Base-by-base conservation (phyloP, 208 protist species). In the Crithidia fasciculata region DNA sequence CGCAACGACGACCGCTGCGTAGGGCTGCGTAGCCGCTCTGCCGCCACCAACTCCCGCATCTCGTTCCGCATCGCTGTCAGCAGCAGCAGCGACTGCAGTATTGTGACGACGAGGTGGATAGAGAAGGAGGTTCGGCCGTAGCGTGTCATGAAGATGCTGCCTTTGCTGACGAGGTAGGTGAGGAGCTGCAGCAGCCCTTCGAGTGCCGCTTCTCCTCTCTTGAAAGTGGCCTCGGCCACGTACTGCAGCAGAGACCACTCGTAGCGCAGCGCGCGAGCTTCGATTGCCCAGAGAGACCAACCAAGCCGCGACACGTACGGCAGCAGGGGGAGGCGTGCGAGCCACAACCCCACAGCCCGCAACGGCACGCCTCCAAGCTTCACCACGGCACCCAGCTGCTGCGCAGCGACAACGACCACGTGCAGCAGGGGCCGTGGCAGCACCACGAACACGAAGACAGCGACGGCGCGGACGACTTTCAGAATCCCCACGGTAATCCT, bases 11-110 rank as follows among this genome's bases (percentile, higher is more conserved):
- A 63, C 59, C 40, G 72, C 3, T 16, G 64, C 15, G 36, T 8
- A 39, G 41, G 10, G 41, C 45, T 40, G 16, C 59, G 59, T 7
- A 18, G 40, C 18, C 18, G 47, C 68, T 73, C 74, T 43, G 59
- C 61, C 40, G 55, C 63, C 36, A 86, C 69, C 16, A 87, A 54
- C n/a, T 82, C 71, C 8, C 59, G 9, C 56, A 96, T 75, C 50
- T 94, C 87, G 52, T 93, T 92, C 4, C 87, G 85, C 78, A 96
- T 78, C 36, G 80, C 87, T 44, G 91, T 49, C 12, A 90, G 54
- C 54, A 94, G 81, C 61, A 93, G 54, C 44, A 70, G 55, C 16
- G 85, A 92, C 74, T 96, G 91, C 39, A 89, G n/a, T 12, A 93
- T 37, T 6, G 69, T 72, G 0, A 92, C 76, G 57, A 88, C 74